These are phyloP conservation scores for Physaria fendleri DNA, from an alignment of 345 rosid genomes.

Conservation along the genomic window DNA sequence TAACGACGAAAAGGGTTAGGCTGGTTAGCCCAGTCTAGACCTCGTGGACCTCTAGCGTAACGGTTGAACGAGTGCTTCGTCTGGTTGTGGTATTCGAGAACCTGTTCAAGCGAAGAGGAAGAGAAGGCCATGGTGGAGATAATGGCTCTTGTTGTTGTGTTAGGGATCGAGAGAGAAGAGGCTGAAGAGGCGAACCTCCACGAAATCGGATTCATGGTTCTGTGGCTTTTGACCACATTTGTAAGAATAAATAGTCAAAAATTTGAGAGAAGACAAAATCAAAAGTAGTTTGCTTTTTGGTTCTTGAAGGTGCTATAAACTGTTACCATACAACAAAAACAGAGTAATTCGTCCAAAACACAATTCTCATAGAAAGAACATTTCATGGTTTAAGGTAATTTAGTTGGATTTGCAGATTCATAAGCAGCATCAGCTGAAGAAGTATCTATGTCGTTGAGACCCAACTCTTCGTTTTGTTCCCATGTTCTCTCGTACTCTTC, in stretches of 20 bases:
- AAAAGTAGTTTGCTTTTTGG: background rate
- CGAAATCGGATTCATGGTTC: constrained; percentile 17
- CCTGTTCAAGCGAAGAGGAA: constrained; percentile 23
- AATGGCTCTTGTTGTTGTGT: too few species aligned
- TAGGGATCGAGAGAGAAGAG: constrained; percentile 8
- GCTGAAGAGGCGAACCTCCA: constrained; percentile 11
- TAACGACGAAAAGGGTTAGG: constrained; percentile 89
- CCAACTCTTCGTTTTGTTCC: constrained; percentile 94
- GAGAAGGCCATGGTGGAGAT: constrained; percentile 37
- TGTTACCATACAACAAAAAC: background rate
- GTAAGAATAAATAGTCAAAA: background rate
- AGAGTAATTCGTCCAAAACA: background rate
- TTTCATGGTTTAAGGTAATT: constrained; percentile 1
- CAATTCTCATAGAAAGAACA: background rate
- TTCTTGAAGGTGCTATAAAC: background rate
- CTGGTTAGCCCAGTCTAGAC: constrained; percentile 92
- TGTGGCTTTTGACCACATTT: too few species aligned
- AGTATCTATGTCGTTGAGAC: constrained; percentile 84
- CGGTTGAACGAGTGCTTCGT: constrained; percentile 63
- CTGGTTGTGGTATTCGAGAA: constrained; percentile 59
- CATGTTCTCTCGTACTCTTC: constrained; percentile 85
- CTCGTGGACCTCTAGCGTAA: constrained; percentile 78
- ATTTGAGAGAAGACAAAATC: background rate
- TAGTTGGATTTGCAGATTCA: constrained; percentile 17
- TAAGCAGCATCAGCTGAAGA: constrained; percentile 85